Percentiles rank a stretch among this genome's conserved stretches.
These are phyloP conservation scores for Picochlorum sp. DNA, from an alignment of 139 green algal genomes.

Conservation along the genomic window DNA sequence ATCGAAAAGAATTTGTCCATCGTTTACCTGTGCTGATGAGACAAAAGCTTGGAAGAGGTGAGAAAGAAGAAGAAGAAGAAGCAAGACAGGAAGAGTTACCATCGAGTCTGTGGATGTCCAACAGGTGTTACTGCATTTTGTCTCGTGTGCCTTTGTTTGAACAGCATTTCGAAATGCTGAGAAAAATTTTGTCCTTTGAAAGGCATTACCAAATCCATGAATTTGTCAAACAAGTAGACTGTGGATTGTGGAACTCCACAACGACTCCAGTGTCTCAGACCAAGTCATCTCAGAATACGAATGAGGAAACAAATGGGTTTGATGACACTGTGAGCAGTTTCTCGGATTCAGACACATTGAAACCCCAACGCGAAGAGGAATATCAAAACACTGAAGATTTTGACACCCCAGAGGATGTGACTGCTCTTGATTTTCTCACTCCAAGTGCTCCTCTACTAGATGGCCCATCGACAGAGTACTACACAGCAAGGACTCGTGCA, in stretches of 20 bases:
- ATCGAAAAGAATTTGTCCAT: constrained; percentile 68
- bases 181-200: constrained; percentile 70
- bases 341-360: background rate
- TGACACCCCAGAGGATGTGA: background rate
- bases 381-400: background rate
- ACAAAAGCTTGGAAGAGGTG: constrained; percentile 23
- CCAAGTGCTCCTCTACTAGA: background rate
- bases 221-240: constrained; percentile 37
- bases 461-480: background rate
- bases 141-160: constrained; percentile 79
- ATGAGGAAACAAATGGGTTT: background rate
- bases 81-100: constrained; percentile 17
- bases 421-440: background rate
- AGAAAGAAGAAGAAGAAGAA: background rate
- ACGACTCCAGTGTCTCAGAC: background rate
- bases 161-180: constrained; percentile 83
- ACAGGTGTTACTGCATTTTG: constrained; percentile 84
- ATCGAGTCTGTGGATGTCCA: constrained; percentile 59
- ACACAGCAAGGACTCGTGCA: no score
- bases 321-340: background rate
- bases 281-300: background rate
- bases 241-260: constrained; percentile 1
- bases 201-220: constrained; percentile 59
- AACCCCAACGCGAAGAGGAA: background rate
- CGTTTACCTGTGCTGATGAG: constrained; percentile 49